Percentiles rank a stretch among this genome's conserved stretches.
phyloP scores from a whole-genome alignment of 495 filamentous ascomycete species.

The Talaromyces proteolyticus region DNA sequence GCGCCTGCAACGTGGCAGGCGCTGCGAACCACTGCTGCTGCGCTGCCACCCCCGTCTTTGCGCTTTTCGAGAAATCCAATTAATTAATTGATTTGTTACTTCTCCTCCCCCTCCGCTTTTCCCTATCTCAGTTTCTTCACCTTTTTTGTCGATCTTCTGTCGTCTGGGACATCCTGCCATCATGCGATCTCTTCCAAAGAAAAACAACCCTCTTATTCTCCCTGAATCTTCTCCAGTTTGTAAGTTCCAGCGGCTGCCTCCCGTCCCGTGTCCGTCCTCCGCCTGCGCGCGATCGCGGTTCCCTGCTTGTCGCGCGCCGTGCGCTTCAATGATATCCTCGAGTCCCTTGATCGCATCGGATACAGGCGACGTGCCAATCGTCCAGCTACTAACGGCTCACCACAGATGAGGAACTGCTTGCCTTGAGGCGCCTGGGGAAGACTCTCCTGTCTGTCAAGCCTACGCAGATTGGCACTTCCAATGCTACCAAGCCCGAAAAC shows the following conservation, averaged over 20 bases:
- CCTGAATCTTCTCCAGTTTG: constrained; percentile 61
- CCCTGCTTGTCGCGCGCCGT: constrained; percentile 1
- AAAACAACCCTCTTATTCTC: constrained; percentile 70
- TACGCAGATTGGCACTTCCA: constrained; percentile 54
- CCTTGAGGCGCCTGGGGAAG: constrained; percentile 82
- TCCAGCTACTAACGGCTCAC: constrained; percentile 14
- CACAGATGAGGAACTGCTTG: constrained; percentile 75
- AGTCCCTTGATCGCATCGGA: constrained; percentile 2
- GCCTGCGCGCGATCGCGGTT: constrained; percentile 1
- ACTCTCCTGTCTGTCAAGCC: constrained; percentile 82
- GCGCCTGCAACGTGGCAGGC: constrained; percentile 47
- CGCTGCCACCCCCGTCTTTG: constrained; percentile 17
- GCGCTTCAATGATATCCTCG: neutral
- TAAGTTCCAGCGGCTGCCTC: constrained; percentile 35
- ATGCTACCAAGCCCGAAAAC: constrained; percentile 63
- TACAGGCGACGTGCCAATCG: neutral
- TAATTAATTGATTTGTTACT: constrained; percentile 1
- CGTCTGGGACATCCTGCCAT: constrained; percentile 16
- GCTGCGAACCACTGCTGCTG: too few species aligned
- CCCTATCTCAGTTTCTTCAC: constrained; percentile 6
- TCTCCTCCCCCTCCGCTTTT: neutral
- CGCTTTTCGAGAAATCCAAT: constrained; percentile 4
- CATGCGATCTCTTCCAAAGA: constrained; percentile 69
- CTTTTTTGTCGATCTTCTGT: neutral
- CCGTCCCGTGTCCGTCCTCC: constrained; percentile 15